Evolutionary conservation across 2,329 filamentous ascomycete genomes (phyloP).

Genomic region (Fusarium algeriense): DNA sequence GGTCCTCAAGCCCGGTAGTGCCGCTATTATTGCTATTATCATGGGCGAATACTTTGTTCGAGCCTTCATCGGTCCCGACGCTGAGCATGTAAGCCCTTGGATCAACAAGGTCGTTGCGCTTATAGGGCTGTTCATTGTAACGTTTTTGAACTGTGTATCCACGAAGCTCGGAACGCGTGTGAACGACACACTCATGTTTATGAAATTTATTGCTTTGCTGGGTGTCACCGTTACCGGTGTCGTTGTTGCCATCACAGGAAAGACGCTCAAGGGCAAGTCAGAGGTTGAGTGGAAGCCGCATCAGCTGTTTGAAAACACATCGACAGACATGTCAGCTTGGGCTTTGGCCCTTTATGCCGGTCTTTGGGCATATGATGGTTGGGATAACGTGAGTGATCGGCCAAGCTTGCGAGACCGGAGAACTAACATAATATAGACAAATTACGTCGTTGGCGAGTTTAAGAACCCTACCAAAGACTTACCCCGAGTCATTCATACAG

Average conservation of each 20-base stretch:
- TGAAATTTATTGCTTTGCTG: constrained; percentile 92
- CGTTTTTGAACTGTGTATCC: constrained; percentile 88
- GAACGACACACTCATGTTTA: constrained; percentile 94
- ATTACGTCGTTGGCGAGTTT: constrained; percentile 98
- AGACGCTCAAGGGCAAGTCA: constrained; percentile 79
- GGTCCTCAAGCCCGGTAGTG: constrained; percentile 91
- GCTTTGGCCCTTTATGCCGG: constrained; percentile 95
- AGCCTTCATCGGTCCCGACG: constrained; percentile 87
- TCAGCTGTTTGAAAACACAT: constrained; percentile 91
- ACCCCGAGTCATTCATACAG: constrained; percentile 94
- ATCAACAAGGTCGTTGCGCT: constrained; percentile 90
- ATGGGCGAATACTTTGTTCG: constrained; percentile 98
- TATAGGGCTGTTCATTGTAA: constrained; percentile 79
- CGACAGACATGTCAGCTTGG: constrained; percentile 83
- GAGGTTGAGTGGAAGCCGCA: constrained; percentile 88
- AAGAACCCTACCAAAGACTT: constrained; percentile 90
- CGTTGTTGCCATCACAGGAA: constrained; percentile 87
- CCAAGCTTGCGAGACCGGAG: not conserved
- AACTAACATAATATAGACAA: constrained; percentile 72
- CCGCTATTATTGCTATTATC: constrained; percentile 96
- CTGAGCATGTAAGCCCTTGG: constrained; percentile 84
- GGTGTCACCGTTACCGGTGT: constrained; percentile 90
- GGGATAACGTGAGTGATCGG: constrained; percentile 85
- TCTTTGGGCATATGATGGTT: constrained; percentile 97
- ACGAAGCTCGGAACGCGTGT: constrained; percentile 88